These are phyloP conservation scores for Mycena galopus DNA, from an alignment of 768 basidiomycete genomes.

Conservation along the genomic window DNA sequence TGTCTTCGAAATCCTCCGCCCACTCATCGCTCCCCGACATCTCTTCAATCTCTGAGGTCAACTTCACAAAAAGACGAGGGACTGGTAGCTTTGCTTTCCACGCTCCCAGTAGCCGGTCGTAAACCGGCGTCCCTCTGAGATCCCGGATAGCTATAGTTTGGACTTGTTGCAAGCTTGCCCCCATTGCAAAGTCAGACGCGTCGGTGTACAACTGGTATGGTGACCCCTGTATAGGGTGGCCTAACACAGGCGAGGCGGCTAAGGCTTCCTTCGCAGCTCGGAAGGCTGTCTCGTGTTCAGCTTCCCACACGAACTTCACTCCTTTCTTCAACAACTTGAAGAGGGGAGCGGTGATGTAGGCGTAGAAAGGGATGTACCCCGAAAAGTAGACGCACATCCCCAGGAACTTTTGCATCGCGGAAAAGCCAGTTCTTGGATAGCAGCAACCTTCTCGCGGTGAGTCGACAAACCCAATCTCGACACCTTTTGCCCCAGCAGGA, in stretches of 20 bases:
- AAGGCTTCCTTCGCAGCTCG: too few relatives aligned
- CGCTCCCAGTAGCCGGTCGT: slow-evolving; percentile 23
- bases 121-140: slow-evolving; percentile 21
- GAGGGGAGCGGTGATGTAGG: slow-evolving; percentile 33
- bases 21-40: slow-evolving; percentile 13
- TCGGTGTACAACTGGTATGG: too few relatives aligned
- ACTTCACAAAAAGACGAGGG: too few relatives aligned
- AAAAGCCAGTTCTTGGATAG: slow-evolving; percentile 29
- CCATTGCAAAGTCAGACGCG: too few relatives aligned
- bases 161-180: slow-evolving; percentile 36
- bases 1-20: slow-evolving; percentile 28
- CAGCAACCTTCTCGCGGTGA: slow-evolving; percentile 40
- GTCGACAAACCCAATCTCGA: slow-evolving; percentile 36
- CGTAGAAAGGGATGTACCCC: slow-evolving; percentile 44
- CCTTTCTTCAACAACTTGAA: too few relatives aligned
- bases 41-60: not conserved
- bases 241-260: too few relatives aligned
- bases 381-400: slow-evolving; percentile 46
- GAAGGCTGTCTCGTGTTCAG: too few relatives aligned
- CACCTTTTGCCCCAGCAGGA: too few relatives aligned
- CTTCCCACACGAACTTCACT: too few relatives aligned
- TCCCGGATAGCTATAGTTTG: slow-evolving; percentile 30
- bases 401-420: slow-evolving; percentile 43
- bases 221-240: too few relatives aligned
- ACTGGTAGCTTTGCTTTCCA: slow-evolving; percentile 12